Base-by-base conservation (phyloP, 768 basidiomycete species). In the Panaeolus cyanescens region DNA sequence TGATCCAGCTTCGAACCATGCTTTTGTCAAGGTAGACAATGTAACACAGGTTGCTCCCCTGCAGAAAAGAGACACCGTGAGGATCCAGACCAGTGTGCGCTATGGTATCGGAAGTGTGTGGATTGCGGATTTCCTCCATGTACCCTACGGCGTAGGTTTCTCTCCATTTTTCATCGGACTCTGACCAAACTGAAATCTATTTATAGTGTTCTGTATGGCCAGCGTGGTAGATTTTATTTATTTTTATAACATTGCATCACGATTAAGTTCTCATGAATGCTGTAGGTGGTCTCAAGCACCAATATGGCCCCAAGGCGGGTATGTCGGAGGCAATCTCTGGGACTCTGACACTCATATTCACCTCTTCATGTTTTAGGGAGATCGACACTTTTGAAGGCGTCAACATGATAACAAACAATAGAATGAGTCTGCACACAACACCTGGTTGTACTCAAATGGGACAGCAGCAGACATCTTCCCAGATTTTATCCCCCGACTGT, bases 1-100 rank as follows among this genome's bases (percentile, higher is more conserved):
- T 40, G 87, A 92, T 64, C 28, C 79, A 7, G 64, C 76, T 17
- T 88, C 89, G 3, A 88, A 86, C 13, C 88, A 89, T 62, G 91
- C 90, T 1, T 85, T 93, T 67, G 88, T 93, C 68, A 84, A 82
- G 67, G 90, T 92, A 12, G 91, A 92, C 75, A 91, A 92, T 15
- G 8, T n/a, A 4, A 50, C 45, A 25, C 25, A 8, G 59, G 81
- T 90, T 25, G 80, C 81, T 9, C 62, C 65, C n/a, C 59, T 73
- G 15, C 68, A 76, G 19, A 80, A 85, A 62, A 77, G 91, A 39
- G 84, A 87, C 65, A 78, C 90, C 15, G 90, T 91, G 13, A 71
- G 80, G 42, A 79, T 85, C 33, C 81, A 79, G 17, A 75, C 75
- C 22, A 73, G 76, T 57, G 76, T 76, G 40, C 59, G 72, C 5